These are phyloP conservation scores for Gracilariopsis chorda DNA, from an alignment of 23 red algal genomes.

Conservation along the genomic window DNA sequence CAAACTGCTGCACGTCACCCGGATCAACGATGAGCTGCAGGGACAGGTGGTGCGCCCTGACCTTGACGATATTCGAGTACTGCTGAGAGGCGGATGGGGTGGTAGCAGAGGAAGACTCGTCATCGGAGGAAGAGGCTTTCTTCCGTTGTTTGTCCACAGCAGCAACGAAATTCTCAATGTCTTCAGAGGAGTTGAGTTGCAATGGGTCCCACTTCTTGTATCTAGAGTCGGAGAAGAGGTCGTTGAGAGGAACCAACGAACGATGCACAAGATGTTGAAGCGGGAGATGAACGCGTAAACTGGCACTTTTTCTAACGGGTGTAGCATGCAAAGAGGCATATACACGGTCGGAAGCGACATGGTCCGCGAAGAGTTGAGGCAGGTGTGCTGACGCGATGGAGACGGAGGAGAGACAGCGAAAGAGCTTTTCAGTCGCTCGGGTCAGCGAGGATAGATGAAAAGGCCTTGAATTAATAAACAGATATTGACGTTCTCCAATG, in stretches of 20 bases:
- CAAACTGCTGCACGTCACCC: slow-evolving; percentile 37
- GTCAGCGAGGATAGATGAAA: not conserved
- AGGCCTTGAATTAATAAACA: slow-evolving; percentile 33
- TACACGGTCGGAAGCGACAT: not conserved
- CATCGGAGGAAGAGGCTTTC: not conserved
- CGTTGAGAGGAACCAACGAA: slow-evolving; percentile 50
- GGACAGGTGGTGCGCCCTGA: slow-evolving; percentile 36
- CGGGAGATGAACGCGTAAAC: slow-evolving; percentile 1
- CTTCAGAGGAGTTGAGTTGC: not conserved
- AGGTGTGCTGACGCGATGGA: not conserved
- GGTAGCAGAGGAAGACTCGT: not conserved
- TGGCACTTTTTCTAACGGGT: not conserved
- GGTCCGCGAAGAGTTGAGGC: not conserved
- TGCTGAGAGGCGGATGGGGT: not conserved
- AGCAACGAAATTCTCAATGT: not conserved
- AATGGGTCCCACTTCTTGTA: slow-evolving; percentile 38
- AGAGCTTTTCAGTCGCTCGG: not conserved
- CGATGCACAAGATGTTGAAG: not conserved
- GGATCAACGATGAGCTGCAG: slow-evolving; percentile 60
- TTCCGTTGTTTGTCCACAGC: not conserved
- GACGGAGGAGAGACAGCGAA: slow-evolving; percentile 26
- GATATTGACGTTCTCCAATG: not conserved
- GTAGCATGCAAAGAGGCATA: not conserved
- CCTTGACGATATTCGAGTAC: slow-evolving; percentile 25
- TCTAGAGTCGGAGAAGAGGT: slow-evolving; percentile 19